Base-by-base conservation (phyloP, 2,329 filamentous ascomycete species). In the Furcasterigmium furcatum region DNA sequence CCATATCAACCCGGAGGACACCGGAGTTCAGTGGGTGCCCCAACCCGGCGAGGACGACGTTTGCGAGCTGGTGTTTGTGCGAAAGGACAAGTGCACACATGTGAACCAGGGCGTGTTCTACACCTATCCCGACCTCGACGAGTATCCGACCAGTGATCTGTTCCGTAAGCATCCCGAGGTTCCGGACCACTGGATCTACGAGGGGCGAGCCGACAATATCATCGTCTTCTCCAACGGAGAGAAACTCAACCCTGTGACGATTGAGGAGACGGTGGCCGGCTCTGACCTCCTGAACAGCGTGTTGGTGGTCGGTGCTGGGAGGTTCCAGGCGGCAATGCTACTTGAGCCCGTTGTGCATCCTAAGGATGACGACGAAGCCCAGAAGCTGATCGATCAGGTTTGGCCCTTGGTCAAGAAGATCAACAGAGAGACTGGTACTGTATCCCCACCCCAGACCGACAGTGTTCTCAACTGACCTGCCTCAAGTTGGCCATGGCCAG, bases 201-300 rank as follows among this genome's bases (percentile, higher is more conserved):
- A 55, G 12, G 60, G 64, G 20, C 56, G 66, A n/a, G 49, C 57
- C 53, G 66, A 73, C 35, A 64, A 72, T 19, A 48, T 71, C n/a
- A 61, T 73, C 14, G 72, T 77, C 13, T 68, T 79, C 29, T 70
- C 66, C 2, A 76, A 71, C 39, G 74, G 73, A 22, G 71, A 76
- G 58, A 77, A 78, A 55, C 52, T 77, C 7, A 78, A 79, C 48
- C 56, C 58, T 4, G 57, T 71, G 4, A 64, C 60, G 3, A 70
- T 76, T 27, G 73, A 77, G 49, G 52, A 57, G 1, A 62, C 61
- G 13, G 54, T 77, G 3, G 47, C 53, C 7, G 57, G 55, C 10
- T 71, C 75, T 38, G 64, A 68, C 0, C 50, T 58, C 2, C 51
- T 77, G 27, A 64, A 61, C 10, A 66, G 66, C 2, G 71, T 67